Evolutionary conservation across 2,329 filamentous ascomycete genomes (phyloP), one percentile per base, ranked within the genome.

Genomic region (Ophiostoma piceae): DNA sequence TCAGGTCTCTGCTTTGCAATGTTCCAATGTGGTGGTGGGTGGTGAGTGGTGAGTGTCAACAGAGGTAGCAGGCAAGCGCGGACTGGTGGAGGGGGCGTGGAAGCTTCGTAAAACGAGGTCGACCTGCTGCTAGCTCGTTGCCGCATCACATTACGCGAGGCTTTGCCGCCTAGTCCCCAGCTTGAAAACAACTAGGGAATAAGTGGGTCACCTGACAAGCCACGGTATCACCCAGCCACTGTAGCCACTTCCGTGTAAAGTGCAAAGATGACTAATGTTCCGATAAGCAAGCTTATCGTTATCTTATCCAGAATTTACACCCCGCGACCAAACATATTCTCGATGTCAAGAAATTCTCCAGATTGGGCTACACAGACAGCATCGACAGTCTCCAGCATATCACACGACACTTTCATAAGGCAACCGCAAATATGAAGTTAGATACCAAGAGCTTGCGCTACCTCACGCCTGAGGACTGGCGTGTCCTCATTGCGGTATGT

Each of bases 361-460:
- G 47, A 16, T 57, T 51, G 54, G 66, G 66, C 67, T 19, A 35
- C 37, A 9, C 26, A 29, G 26, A 41, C 60, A 64, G 29, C 29
- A 35, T 37, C 32, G 29, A 7, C 19, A n/a, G 14, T 62, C 29
- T 62, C 26, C 22, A 12, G 22, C 22, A 26, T 26, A 64, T 2
- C 32, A 64, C 32, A 37, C 32, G 16, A 26, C 51, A 57, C 51
- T 26, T 57, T 35, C 35, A 1, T 26, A 22, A 26, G 9, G 3
- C 22, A 57, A 7, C 14, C 9, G 32, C 71, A 77, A 81, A 71
- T 73, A 99, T 99, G 95, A 96, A 95, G 84, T 88, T 99, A 79
- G 93, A 99, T 79, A 94, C 94, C 67, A 93, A 93, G 79, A 90
- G 92, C 67, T 89, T 99, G 82, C 93, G 96, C 78, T 94, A 99